These are phyloP conservation scores for Arachis hypogaea DNA, from an alignment of 306 rosid genomes.

Conservation along the genomic window DNA sequence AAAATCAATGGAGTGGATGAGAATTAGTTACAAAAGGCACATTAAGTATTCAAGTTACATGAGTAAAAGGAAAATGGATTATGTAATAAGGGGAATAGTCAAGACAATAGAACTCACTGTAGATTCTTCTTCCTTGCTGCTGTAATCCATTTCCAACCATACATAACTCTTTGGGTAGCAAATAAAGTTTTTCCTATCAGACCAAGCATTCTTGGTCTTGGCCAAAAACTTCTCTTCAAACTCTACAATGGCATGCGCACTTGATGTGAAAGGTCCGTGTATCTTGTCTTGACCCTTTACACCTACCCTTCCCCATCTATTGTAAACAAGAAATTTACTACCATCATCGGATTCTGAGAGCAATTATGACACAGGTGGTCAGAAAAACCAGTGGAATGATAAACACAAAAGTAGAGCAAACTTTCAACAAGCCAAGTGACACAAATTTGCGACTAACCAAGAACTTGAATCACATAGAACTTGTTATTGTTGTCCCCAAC, in stretches of 20 bases:
- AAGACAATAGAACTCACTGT: conserved; percentile 58
- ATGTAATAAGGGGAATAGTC: conserved; percentile 14
- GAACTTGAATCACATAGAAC: conserved; percentile 86
- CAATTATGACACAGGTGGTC: conserved; percentile 24
- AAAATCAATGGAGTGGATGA: neutral
- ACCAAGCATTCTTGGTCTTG: conserved; percentile 84
- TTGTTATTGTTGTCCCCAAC: conserved; percentile 82
- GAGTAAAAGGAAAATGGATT: conserved; percentile 13
- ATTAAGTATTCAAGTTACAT: conserved; percentile 29
- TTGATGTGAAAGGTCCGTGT: conserved; percentile 65
- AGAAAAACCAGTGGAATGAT: conserved; percentile 23
- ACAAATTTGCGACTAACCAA: conserved; percentile 37
- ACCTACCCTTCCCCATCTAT: conserved; percentile 98
- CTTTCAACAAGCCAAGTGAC: conserved; percentile 25
- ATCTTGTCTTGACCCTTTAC: conserved; percentile 81
- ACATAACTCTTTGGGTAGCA: conserved; percentile 65
- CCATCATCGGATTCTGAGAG: conserved; percentile 84
- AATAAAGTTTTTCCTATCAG: conserved; percentile 56
- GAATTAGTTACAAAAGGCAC: conserved; percentile 15
- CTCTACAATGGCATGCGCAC: conserved; percentile 59
- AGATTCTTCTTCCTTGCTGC: conserved; percentile 56
- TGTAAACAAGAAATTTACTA: conserved; percentile 70
- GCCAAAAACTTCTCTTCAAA: conserved; percentile 71
- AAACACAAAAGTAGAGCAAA: conserved; percentile 9
- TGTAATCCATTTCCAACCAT: conserved; percentile 94